Evolutionary conservation across 257 asterid species (phyloP).

Genomic region (Solanum etuberosum): DNA sequence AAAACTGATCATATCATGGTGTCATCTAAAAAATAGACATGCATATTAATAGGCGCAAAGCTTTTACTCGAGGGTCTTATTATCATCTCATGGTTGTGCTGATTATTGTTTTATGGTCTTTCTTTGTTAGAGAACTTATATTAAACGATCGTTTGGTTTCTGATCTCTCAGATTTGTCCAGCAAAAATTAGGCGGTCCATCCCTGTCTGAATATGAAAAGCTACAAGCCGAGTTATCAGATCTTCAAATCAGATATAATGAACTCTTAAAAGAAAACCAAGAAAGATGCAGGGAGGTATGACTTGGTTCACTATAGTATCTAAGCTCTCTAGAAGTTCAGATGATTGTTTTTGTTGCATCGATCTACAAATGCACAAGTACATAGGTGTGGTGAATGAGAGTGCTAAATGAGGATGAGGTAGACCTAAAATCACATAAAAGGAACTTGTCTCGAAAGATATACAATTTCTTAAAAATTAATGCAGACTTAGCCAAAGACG

Average conservation of each 20-base stretch:
- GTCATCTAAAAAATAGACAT: neutral
- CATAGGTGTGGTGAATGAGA: neutral
- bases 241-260: conserved; percentile 44
- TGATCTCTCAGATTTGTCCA: conserved; percentile 60
- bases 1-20: neutral
- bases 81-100: neutral
- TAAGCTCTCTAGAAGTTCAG: neutral
- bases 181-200: conserved; percentile 87
- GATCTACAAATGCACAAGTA: neutral
- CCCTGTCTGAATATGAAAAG: conserved; percentile 70
- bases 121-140: neutral
- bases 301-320: neutral
- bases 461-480: neutral
- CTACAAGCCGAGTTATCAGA: conserved; percentile 65
- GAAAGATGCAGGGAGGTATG: conserved; percentile 69
- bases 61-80: neutral
- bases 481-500: neutral
- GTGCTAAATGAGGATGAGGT: neutral
- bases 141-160: neutral
- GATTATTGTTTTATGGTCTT: neutral
- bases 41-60: neutral
- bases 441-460: neutral
- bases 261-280: conserved; percentile 56
- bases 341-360: neutral
- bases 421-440: neutral